phyloP scores from a whole-genome alignment of 352 stramenopile species.

The Phytophthora aleatoria region DNA sequence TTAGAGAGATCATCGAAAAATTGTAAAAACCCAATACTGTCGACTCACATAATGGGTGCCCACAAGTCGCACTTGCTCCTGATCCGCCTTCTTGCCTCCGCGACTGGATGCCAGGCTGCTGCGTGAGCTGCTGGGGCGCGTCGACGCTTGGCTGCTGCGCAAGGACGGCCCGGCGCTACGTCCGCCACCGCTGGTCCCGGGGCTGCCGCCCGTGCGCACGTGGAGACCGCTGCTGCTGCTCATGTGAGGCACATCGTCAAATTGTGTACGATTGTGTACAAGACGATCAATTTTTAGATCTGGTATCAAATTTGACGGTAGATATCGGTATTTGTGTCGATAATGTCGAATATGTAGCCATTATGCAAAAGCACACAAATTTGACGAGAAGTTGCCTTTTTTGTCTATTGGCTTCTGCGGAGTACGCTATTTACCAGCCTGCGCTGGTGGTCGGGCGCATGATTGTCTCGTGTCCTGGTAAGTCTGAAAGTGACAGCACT shows the following conservation, averaged over 20 bases:
- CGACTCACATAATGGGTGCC: constrained; percentile 72
- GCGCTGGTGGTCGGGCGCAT: constrained; percentile 57
- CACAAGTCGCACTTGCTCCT: constrained; percentile 68
- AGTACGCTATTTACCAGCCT: constrained; percentile 25
- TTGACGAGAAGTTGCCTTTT: neutral
- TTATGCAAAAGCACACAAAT: constrained; percentile 1
- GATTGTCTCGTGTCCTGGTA: constrained; percentile 42
- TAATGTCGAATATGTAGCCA: neutral
- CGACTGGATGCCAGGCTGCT: constrained; percentile 31
- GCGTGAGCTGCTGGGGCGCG: constrained; percentile 16
- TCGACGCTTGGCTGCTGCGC: constrained; percentile 11
- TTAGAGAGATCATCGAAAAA: constrained; percentile 1
- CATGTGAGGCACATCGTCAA: constrained; percentile 28
- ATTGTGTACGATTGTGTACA: constrained; percentile 5
- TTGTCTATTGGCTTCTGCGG: neutral
- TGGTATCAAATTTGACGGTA: neutral
- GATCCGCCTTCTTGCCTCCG: constrained; percentile 35
- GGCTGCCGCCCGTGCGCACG: constrained; percentile 29
- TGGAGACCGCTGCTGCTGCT: constrained; percentile 29
- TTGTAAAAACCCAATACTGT: constrained; percentile 1
- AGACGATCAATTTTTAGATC: constrained; percentile 4
- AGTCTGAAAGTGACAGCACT: constrained; percentile 66
- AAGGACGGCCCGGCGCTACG: constrained; percentile 1
- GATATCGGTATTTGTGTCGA: neutral
- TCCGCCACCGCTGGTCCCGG: neutral